Conservation (phyloP, 2,329 filamentous ascomycete species). For the Pseudogymnoascus sp. region DNA sequence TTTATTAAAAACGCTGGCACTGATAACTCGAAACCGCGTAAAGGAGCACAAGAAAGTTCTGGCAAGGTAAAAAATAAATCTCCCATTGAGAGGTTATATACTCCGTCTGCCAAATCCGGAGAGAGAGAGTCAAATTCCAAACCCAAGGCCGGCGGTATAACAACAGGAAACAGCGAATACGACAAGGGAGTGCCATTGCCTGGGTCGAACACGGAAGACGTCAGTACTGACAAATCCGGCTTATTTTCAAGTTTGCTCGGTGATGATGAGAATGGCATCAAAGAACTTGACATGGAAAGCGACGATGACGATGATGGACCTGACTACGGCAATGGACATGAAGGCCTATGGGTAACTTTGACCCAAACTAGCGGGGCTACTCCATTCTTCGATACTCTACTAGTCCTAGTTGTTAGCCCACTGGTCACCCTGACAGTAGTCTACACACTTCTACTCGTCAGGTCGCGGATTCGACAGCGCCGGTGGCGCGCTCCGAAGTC, state of each 20-base stretch:
- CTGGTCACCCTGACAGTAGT: conserved; percentile 87
- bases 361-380: conserved; percentile 82
- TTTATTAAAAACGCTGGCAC: conserved; percentile 38
- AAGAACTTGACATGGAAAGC: conserved; percentile 11
- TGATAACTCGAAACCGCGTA: conserved; percentile 25
- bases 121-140: conserved; percentile 29
- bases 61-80: conserved; percentile 19
- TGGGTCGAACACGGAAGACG: conserved; percentile 28
- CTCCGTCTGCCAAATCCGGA: conserved; percentile 22
- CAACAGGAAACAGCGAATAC: conserved; percentile 66
- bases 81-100: conserved; percentile 7
- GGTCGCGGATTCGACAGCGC: conserved; percentile 78
- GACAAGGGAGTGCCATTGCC: conserved; percentile 20
- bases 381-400: conserved; percentile 89
- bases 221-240: conserved; percentile 26
- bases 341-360: conserved; percentile 93
- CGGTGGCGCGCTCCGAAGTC: conserved; percentile 97
- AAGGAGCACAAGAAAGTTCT: conserved; percentile 19
- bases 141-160: conserved; percentile 57
- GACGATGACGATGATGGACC: conserved; percentile 13
- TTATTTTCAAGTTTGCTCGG: conserved; percentile 44
- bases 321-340: conserved; percentile 41
- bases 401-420: conserved; percentile 94
- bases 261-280: conserved; percentile 30
- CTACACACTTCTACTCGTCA: conserved; percentile 77